phyloP scores from a whole-genome alignment of 768 basidiomycete genomes.

The Suillus decipiens region DNA sequence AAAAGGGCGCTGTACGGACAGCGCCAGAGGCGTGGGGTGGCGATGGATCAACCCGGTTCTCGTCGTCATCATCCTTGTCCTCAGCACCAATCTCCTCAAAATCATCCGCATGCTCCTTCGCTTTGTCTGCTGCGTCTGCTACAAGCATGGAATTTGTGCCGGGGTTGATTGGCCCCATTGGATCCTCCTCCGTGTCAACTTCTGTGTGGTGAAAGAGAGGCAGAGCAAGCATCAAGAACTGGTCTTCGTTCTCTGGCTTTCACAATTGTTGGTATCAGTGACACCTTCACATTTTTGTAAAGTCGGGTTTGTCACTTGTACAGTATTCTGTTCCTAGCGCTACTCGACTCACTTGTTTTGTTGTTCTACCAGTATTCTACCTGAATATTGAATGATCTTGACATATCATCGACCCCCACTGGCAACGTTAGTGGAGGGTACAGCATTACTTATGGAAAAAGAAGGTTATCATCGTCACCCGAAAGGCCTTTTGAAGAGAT shows the following conservation, averaged over 20 bases:
- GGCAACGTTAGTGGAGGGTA: too few relatives aligned
- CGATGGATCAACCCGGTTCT: conserved; percentile 73
- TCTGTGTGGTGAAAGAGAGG: conserved; percentile 52
- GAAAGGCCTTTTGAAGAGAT: too few relatives aligned
- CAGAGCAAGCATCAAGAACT: conserved; percentile 56
- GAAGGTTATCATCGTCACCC: too few relatives aligned
- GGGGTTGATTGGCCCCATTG: conserved; percentile 69
- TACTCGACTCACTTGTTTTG: too few relatives aligned
- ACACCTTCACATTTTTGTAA: too few relatives aligned
- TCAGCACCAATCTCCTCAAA: conserved; percentile 30
- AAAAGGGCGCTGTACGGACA: conserved; percentile 24
- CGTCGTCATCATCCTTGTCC: conserved; percentile 41
- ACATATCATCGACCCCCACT: too few relatives aligned
- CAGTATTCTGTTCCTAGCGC: too few relatives aligned
- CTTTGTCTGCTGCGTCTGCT: conserved; percentile 24
- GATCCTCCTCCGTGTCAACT: conserved; percentile 71
- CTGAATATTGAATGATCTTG: too few relatives aligned
- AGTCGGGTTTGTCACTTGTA: too few relatives aligned
- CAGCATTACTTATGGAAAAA: too few relatives aligned
- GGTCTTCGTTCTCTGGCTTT: conserved; percentile 44
- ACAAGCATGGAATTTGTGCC: conserved; percentile 44
- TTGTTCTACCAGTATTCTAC: too few relatives aligned
- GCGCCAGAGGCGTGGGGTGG: conserved; percentile 41
- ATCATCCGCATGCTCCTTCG: conserved; percentile 32
- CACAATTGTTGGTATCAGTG: too few relatives aligned